Evolutionary conservation across 2,329 filamentous ascomycete genomes (phyloP).

Genomic region (Leptographium procerum): DNA sequence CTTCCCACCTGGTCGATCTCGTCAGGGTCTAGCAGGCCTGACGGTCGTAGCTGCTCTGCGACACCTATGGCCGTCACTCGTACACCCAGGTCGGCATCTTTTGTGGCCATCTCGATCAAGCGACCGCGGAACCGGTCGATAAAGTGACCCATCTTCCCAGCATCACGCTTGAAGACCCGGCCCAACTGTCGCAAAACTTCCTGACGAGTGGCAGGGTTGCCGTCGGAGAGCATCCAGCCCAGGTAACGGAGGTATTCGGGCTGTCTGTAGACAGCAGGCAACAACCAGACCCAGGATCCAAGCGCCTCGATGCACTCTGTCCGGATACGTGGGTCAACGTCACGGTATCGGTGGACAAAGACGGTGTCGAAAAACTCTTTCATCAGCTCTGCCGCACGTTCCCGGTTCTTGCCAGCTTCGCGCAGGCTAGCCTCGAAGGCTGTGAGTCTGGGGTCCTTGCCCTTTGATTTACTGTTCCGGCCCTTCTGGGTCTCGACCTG

Average conservation of each 20-base stretch:
- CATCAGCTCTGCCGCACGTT: slow-evolving; percentile 59
- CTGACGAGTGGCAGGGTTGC: slow-evolving; percentile 59
- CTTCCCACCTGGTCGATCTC: slow-evolving; percentile 84
- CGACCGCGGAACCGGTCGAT: slow-evolving; percentile 83
- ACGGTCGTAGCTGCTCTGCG: slow-evolving; percentile 69
- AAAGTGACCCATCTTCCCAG: slow-evolving; percentile 79
- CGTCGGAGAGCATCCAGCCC: slow-evolving; percentile 89
- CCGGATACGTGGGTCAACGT: slow-evolving; percentile 81
- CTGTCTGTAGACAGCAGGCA: slow-evolving; percentile 83
- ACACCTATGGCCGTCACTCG: slow-evolving; percentile 71
- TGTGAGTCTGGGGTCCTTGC: slow-evolving; percentile 60
- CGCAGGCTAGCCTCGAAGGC: slow-evolving; percentile 63
- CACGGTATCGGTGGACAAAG: slow-evolving; percentile 91
- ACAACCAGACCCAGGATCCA: slow-evolving; percentile 74
- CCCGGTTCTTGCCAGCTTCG: slow-evolving; percentile 57
- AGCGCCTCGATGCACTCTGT: slow-evolving; percentile 80
- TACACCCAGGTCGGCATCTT: slow-evolving; percentile 71
- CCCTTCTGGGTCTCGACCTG: slow-evolving; percentile 69
- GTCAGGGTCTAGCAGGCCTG: slow-evolving; percentile 77
- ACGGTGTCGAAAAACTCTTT: slow-evolving; percentile 84
- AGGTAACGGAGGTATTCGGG: slow-evolving; percentile 84
- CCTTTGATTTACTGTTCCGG: slow-evolving; percentile 48
- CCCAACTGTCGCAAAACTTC: slow-evolving; percentile 78
- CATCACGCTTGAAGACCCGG: slow-evolving; percentile 67
- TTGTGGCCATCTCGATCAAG: slow-evolving; percentile 83